Percentiles rank a stretch among this genome's conserved stretches.
Conservation (phyloP, 495 filamentous ascomycete genomes). For the Trichoderma reesei region DNA sequence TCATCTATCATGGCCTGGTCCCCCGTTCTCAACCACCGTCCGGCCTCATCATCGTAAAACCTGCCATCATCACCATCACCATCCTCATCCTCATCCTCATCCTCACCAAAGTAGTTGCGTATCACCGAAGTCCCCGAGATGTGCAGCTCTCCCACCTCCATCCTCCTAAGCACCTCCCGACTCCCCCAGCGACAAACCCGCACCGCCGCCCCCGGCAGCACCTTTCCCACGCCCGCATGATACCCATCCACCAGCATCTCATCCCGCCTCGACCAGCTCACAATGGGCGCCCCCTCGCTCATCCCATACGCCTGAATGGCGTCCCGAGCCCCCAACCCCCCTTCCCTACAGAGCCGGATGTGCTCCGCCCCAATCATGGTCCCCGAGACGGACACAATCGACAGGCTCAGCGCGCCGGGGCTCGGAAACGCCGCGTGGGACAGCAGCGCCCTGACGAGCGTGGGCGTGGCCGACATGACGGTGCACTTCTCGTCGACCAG, state of each 20-base stretch:
- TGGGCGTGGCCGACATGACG: conserved; percentile 27
- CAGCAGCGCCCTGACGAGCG: conserved; percentile 25
- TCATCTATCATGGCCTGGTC: conserved; percentile 35
- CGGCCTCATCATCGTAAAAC: conserved; percentile 29
- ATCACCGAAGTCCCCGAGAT: conserved; percentile 24
- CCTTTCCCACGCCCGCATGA: conserved; percentile 21
- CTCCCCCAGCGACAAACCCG: conserved; percentile 27
- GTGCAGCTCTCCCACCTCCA: conserved; percentile 34
- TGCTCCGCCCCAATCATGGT: conserved; percentile 22
- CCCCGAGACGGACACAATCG: conserved; percentile 22
- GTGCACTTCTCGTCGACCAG: conserved; percentile 23
- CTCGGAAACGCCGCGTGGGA: conserved; percentile 16
- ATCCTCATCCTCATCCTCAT: neutral
- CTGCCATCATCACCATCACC: conserved; percentile 11
- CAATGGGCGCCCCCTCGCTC: conserved; percentile 29
- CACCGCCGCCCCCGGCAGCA: conserved; percentile 23
- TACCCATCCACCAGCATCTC: conserved; percentile 15
- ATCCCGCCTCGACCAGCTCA: conserved; percentile 19
- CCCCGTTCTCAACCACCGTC: conserved; percentile 32
- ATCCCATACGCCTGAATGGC: conserved; percentile 32
- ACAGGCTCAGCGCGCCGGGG: conserved; percentile 18
- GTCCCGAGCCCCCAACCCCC: conserved; percentile 20
- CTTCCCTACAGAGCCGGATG: conserved; percentile 20
- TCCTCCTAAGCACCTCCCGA: conserved; percentile 17
- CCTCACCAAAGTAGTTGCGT: conserved; percentile 21